These are phyloP conservation scores for Casuarina equisetifolia DNA, from an alignment of 306 rosid genomes.

Conservation along the genomic window DNA sequence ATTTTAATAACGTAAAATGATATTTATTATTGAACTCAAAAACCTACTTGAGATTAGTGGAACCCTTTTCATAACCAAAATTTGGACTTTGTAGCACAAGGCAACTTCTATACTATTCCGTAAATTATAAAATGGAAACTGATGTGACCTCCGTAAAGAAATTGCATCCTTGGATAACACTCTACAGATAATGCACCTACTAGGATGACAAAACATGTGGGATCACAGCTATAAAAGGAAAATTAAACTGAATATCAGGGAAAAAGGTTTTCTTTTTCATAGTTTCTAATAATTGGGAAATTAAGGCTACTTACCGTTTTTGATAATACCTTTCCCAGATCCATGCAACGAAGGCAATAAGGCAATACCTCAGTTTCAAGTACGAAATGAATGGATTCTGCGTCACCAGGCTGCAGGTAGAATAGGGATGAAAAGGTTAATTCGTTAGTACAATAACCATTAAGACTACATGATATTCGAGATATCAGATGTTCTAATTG, in stretches of 20 bases:
- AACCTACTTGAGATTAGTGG: no score
- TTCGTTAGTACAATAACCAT: neutral
- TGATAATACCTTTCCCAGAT: conserved; percentile 30
- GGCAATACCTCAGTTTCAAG: conserved; percentile 26
- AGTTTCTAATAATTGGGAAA: neutral
- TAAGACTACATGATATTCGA: neutral
- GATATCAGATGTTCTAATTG: neutral
- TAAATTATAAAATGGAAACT: no score
- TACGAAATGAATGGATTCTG: conserved; percentile 27
- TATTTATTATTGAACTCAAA: no score
- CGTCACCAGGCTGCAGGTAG: conserved; percentile 27
- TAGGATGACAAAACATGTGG: neutral
- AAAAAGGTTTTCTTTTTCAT: neutral
- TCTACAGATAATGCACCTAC: neutral
- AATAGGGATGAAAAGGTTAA: neutral
- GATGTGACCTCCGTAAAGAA: no score
- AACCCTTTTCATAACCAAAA: no score
- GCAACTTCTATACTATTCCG: no score
- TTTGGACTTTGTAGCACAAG: no score
- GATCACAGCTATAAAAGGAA: neutral
- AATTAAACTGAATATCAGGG: neutral
- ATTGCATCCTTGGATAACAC: neutral
- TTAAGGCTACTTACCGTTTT: conserved; percentile 36
- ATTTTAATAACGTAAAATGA: no score
- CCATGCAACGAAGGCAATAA: conserved; percentile 41